Evolutionary conservation across 2,329 filamentous ascomycete genomes (phyloP).

Genomic region (Hypoxylon sp.): DNA sequence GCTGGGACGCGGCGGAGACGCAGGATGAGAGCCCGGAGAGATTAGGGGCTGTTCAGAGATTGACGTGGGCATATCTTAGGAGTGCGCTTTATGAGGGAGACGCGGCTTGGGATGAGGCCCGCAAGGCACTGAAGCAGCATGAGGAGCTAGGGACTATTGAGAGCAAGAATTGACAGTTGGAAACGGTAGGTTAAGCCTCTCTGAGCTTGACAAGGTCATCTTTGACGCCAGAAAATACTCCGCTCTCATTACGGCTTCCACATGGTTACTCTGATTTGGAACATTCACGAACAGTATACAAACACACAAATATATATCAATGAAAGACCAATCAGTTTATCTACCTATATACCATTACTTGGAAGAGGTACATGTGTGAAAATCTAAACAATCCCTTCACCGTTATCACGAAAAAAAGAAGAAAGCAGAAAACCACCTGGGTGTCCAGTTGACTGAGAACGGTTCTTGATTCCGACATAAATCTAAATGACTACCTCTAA

Average conservation of each 20-base stretch:
- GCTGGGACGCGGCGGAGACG: constrained; percentile 55
- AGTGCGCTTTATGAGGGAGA: constrained; percentile 55
- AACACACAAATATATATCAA: neutral
- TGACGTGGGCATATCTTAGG: constrained; percentile 57
- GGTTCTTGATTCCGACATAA: too few relatives aligned
- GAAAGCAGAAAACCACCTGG: too few relatives aligned
- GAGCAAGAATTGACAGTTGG: constrained; percentile 45
- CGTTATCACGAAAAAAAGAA: too few relatives aligned
- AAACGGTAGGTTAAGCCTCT: constrained; percentile 1
- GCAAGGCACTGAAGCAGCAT: constrained; percentile 48
- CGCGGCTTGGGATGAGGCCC: constrained; percentile 51
- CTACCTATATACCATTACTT: constrained; percentile 20
- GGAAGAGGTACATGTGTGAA: too few relatives aligned
- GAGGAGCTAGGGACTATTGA: constrained; percentile 49
- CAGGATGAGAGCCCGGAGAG: constrained; percentile 54
- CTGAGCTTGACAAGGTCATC: constrained; percentile 20
- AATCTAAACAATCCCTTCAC: too few relatives aligned
- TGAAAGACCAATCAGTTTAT: too few relatives aligned
- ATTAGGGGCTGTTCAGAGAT: constrained; percentile 53
- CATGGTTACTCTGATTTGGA: constrained; percentile 17
- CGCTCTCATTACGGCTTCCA: too few relatives aligned
- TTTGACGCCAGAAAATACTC: constrained; percentile 3
- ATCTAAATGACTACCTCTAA: too few relatives aligned
- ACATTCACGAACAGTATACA: constrained; percentile 16
- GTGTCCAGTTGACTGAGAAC: too few relatives aligned